Evolutionary conservation across 306 rosid genomes (phyloP), one percentile per base, ranked within the genome.

Genomic region (Styphnolobium japonicum): DNA sequence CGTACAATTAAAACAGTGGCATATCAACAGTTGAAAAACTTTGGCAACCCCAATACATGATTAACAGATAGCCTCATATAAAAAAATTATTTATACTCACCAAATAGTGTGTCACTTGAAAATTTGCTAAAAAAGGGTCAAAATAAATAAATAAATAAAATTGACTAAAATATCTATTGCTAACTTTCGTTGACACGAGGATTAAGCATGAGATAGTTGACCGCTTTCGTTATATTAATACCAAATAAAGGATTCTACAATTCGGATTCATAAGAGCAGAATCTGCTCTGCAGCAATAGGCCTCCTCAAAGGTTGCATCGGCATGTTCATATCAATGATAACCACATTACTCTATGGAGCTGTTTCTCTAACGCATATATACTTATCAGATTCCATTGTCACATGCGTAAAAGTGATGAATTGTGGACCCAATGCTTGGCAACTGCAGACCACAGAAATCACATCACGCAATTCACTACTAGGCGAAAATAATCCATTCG

Each of bases 261-360:
- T 94, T 94, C 2, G 98, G 98, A 92, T 94, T 94, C 98, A 94
- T 94, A 9, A 94, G 97, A 34, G 98, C 97, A 0, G 98, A 94
- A 85, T 94, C 98, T 0, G n/a, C n/a, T n/a, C n/a, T n/a, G 97
- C 98, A 11, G 98, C 92, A 64, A 92, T 90, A 62, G 98, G 97
- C 89, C 98, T 88, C 90, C 98, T 94, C 89, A 94, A 82, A 31
- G 98, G 98, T 18, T 94, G 98, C 82, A 76, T 90, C 21, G 98
- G 98, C 97, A 90, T 85, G 76, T 58, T 94, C 98, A 92, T 94
- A 82, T 94, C 98, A 25, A 94, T 69, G 61, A 94, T 94, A 42
- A 94, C 98, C 64, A 94, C 92, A 34, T 97, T 94, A 78, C 92
- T 94, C 87, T 92, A 97, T 0, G 98, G 98, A 21, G 98, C 4